Percentiles rank a stretch among this genome's conserved stretches.
phyloP scores from a whole-genome alignment of 306 rosid genomes.

The Echinosophora koreensis region DNA sequence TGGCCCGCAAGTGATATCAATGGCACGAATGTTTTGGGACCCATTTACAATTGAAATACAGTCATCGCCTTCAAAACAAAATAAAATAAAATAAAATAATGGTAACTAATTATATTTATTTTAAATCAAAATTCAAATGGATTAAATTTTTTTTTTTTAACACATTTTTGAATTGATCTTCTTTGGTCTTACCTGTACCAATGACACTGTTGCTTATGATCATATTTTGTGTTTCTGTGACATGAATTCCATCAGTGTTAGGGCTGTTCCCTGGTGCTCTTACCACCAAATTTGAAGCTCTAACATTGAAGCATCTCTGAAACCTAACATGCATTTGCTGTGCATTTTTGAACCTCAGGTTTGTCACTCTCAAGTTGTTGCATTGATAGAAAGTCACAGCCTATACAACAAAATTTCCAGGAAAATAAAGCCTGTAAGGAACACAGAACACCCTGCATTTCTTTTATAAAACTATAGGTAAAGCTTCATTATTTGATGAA shows the following conservation, averaged over 20 bases:
- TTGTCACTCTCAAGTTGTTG: slow-evolving; percentile 57
- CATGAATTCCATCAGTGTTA: slow-evolving; percentile 93
- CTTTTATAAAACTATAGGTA: neutral
- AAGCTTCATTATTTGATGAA: neutral
- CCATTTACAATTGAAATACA: slow-evolving; percentile 94
- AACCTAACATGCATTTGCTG: slow-evolving; percentile 79
- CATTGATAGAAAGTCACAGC: slow-evolving; percentile 75
- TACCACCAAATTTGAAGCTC: slow-evolving; percentile 54
- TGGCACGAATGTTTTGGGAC: slow-evolving; percentile 65
- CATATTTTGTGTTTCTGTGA: slow-evolving; percentile 64
- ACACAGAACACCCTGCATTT: slow-evolving; percentile 16
- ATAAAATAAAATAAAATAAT: neutral
- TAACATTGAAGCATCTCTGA: slow-evolving; percentile 59
- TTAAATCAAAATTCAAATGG: neutral
- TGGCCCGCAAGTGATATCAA: slow-evolving; percentile 75
- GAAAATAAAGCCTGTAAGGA: neutral
- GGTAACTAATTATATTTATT: slow-evolving; percentile 1
- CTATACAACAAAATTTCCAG: slow-evolving; percentile 45
- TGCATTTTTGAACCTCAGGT: slow-evolving; percentile 61
- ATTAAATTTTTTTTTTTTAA: neutral
- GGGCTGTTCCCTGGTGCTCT: slow-evolving; percentile 80
- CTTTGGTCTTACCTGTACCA: slow-evolving; percentile 60
- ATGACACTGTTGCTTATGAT: slow-evolving; percentile 56
- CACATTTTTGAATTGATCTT: neutral
- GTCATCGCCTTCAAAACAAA: slow-evolving; percentile 72